phyloP scores from a whole-genome alignment of 2,329 filamentous ascomycete genomes.

The Tolypocladium amazonense region DNA sequence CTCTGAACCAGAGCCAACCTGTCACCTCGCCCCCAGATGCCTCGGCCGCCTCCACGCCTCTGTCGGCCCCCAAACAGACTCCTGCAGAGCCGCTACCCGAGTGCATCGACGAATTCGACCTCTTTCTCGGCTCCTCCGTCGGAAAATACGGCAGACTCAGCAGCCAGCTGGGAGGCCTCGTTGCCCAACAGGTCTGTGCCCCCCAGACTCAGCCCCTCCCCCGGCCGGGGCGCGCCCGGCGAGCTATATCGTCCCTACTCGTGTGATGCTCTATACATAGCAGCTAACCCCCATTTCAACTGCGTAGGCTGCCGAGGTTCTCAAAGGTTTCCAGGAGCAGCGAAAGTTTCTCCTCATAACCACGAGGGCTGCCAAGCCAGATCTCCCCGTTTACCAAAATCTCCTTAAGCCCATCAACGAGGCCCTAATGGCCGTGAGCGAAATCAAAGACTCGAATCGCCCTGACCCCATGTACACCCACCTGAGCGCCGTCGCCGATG shows the following conservation, averaged over 20 bases:
- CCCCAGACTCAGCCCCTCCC: background rate
- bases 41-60: constrained; percentile 25
- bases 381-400: constrained; percentile 58
- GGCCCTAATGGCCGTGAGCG: constrained; percentile 66
- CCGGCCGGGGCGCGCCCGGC: too few species aligned
- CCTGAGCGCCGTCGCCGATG: constrained; percentile 78
- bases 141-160: constrained; percentile 70
- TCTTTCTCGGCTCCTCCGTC: constrained; percentile 62
- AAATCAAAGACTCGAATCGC: constrained; percentile 74
- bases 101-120: constrained; percentile 80
- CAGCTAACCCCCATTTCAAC: background rate
- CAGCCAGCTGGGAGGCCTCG: constrained; percentile 63
- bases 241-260: too few species aligned
- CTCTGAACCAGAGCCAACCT: constrained; percentile 25
- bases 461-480: constrained; percentile 68
- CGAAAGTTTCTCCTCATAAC: constrained; percentile 80
- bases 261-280: background rate
- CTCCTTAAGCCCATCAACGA: constrained; percentile 82
- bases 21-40: constrained; percentile 19
- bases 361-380: constrained; percentile 86
- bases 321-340: constrained; percentile 68
- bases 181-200: constrained; percentile 64
- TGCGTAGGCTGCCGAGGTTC: constrained; percentile 37
- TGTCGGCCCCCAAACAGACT: constrained; percentile 25
- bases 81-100: constrained; percentile 54